A percentile compares a stretch with the other conserved stretches of the same genome.
These are phyloP conservation scores for Trametes cubensis DNA, from an alignment of 768 basidiomycete species.

Conservation along the genomic window DNA sequence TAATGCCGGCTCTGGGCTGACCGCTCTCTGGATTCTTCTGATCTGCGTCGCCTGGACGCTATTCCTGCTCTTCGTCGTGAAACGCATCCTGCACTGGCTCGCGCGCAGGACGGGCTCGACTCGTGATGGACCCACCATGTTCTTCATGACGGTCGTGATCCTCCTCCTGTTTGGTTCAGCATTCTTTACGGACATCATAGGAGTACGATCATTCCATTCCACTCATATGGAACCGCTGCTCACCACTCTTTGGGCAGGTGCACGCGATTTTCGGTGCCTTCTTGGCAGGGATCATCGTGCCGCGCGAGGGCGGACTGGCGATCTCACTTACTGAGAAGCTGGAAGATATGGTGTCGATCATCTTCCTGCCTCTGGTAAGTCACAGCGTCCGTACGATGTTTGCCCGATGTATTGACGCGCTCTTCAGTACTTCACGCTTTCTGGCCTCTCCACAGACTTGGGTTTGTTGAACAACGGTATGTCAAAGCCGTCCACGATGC, in stretches of 20 bases:
- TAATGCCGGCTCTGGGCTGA: slow-evolving; percentile 81
- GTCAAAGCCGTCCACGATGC: neutral
- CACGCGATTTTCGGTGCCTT: slow-evolving; percentile 94
- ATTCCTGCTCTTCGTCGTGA: slow-evolving; percentile 71
- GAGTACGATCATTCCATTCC: slow-evolving; percentile 39
- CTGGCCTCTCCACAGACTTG: slow-evolving; percentile 88
- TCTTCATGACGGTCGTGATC: slow-evolving; percentile 87
- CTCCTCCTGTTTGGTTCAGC: slow-evolving; percentile 82
- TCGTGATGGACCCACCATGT: slow-evolving; percentile 81
- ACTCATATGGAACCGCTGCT: neutral
- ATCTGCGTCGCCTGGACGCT: slow-evolving; percentile 79
- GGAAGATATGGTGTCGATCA: slow-evolving; percentile 92
- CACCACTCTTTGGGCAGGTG: slow-evolving; percentile 33
- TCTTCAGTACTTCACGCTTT: slow-evolving; percentile 86
- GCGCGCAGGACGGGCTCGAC: slow-evolving; percentile 78
- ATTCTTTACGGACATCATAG: slow-evolving; percentile 93
- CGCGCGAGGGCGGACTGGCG: slow-evolving; percentile 84
- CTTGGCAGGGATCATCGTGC: slow-evolving; percentile 78
- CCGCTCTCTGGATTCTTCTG: slow-evolving; percentile 84
- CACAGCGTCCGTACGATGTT: neutral
- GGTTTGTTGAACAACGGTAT: slow-evolving; percentile 77
- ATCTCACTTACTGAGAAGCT: slow-evolving; percentile 91
- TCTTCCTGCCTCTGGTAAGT: slow-evolving; percentile 83
- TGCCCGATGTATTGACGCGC: neutral
- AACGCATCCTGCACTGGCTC: slow-evolving; percentile 64